Percentiles rank a stretch among this genome's conserved stretches.
These are phyloP conservation scores for Kuraishia cidri DNA, from an alignment of 805 yeast species.

Conservation along the genomic window DNA sequence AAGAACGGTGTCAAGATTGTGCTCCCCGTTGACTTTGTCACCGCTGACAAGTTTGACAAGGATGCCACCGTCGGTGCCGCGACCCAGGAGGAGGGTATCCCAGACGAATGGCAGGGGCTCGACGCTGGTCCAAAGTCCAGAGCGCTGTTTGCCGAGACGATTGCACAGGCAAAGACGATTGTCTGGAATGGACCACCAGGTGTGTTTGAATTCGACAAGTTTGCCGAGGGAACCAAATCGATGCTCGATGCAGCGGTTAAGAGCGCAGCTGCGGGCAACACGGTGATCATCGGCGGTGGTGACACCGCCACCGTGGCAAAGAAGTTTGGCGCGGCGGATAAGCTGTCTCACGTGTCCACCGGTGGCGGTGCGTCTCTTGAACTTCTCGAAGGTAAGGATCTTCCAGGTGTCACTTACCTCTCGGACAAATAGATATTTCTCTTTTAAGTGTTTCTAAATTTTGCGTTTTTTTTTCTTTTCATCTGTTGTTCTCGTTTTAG, in stretches of 20 bases:
- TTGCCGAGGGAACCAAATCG: constrained; percentile 87
- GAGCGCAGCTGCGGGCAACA: constrained; percentile 81
- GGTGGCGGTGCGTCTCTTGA: constrained; percentile 99
- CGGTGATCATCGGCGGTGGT: constrained; percentile 98
- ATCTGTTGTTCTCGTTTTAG: too few species aligned
- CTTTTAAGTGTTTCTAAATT: too few species aligned
- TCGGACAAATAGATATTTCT: constrained; percentile 69
- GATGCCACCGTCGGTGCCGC: constrained; percentile 85
- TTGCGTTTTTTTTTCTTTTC: too few species aligned
- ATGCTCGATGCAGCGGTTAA: constrained; percentile 82
- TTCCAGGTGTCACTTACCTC: constrained; percentile 95
- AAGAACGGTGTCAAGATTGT: constrained; percentile 89
- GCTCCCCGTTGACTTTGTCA: constrained; percentile 92
- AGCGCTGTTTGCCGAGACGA: constrained; percentile 71
- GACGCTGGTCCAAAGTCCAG: constrained; percentile 91
- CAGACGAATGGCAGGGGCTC: constrained; percentile 92
- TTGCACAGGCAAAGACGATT: constrained; percentile 91
- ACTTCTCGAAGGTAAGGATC: constrained; percentile 95
- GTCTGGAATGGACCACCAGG: constrained; percentile 99
- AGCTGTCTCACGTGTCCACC: constrained; percentile 96
- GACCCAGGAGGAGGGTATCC: constrained; percentile 85
- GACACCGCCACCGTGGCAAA: constrained; percentile 99
- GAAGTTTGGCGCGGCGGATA: constrained; percentile 94
- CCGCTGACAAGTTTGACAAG: constrained; percentile 89
- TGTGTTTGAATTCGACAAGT: constrained; percentile 94